Percentiles rank a stretch among this genome's conserved stretches.
Evolutionary conservation across 1,139 yeast genomes (phyloP).

Genomic region (Sugiyamaella grinbergsii): DNA sequence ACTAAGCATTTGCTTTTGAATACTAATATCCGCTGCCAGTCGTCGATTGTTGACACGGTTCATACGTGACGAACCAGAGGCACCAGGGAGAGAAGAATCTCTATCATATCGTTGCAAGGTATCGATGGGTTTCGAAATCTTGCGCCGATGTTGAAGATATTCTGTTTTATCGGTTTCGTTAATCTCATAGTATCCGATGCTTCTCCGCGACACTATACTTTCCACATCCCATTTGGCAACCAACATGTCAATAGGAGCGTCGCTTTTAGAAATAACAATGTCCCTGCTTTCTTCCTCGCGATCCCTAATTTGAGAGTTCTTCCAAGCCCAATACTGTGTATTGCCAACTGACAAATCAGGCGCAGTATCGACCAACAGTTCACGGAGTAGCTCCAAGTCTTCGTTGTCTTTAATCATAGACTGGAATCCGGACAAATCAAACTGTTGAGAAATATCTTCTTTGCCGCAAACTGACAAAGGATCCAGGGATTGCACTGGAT

Average conservation of each 20-base stretch:
- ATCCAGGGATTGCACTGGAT: conserved; percentile 28
- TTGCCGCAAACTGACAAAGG: conserved; percentile 60
- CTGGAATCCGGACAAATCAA: conserved; percentile 54
- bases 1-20: conserved; percentile 75
- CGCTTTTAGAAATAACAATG: conserved; percentile 13
- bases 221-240: conserved; percentile 22
- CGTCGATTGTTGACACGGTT: conserved; percentile 88
- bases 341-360: conserved; percentile 44
- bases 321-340: conserved; percentile 71
- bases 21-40: conserved; percentile 86
- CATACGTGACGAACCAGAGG: conserved; percentile 68
- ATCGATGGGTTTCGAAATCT: conserved; percentile 47
- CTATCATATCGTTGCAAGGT: conserved; percentile 42
- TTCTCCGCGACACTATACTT: conserved; percentile 56
- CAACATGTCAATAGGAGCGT: conserved; percentile 36
- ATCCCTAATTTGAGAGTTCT: conserved; percentile 45
- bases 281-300: conserved; percentile 23
- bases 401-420: conserved; percentile 68
- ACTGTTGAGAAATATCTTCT: conserved; percentile 36
- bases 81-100: conserved; percentile 40
- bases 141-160: conserved; percentile 79
- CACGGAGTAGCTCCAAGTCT: conserved; percentile 59
- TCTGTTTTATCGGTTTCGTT: conserved; percentile 71
- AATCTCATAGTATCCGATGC: conserved; percentile 74
- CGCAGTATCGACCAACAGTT: conserved; percentile 46